Conservation (phyloP, 2,329 filamentous ascomycete species). For the Aspergillus carbonarius region DNA sequence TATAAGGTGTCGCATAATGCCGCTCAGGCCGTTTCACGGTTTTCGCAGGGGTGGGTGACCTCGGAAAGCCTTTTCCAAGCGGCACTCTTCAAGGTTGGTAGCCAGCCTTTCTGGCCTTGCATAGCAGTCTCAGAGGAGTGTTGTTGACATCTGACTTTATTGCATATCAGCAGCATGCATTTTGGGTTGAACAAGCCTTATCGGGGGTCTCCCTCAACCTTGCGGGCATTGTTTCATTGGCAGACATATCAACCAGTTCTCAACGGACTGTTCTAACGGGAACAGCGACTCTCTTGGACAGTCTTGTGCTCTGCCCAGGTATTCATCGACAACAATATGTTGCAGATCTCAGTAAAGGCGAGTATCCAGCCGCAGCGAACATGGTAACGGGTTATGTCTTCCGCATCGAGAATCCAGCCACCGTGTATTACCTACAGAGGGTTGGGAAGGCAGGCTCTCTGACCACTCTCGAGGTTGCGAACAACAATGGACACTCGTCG, state of each 20-base stretch:
- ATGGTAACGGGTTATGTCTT: conserved; percentile 2
- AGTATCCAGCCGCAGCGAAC: not conserved
- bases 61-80: no score
- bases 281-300: not conserved
- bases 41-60: no score
- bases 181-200: no score
- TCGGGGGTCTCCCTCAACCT: not conserved
- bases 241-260: not conserved
- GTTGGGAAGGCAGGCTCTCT: not conserved
- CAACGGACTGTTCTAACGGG: not conserved
- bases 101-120: no score
- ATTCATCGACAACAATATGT: not conserved
- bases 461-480: not conserved
- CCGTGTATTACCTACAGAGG: conserved; percentile 2
- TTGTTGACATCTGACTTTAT: no score
- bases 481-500: not conserved
- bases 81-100: no score
- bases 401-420: conserved; percentile 29
- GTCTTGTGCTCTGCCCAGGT: not conserved
- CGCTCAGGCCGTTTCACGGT: no score
- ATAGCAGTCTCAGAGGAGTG: no score
- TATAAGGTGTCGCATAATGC: no score
- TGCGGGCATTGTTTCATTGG: not conserved
- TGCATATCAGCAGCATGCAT: no score
- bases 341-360: not conserved